A percentile compares a stretch with the other conserved stretches of the same genome.
These are phyloP conservation scores for Filobasidium floriforme DNA, from an alignment of 768 basidiomycete genomes.

Conservation along the genomic window DNA sequence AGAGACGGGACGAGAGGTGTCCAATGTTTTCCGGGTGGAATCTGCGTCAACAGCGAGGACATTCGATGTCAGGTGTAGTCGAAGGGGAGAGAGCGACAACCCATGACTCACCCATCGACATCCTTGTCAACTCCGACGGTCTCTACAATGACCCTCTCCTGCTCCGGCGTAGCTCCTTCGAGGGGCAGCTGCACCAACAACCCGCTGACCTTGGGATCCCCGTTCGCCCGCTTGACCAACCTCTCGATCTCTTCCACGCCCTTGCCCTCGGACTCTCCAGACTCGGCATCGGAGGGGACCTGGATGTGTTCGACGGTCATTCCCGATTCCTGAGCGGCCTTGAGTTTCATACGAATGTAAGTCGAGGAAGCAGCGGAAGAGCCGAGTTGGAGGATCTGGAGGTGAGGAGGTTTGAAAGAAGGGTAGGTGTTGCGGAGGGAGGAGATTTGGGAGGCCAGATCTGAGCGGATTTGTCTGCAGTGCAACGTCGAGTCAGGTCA, in stretches of 20 bases:
- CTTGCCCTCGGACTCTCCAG: slow-evolving; percentile 30
- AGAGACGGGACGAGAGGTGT: slow-evolving; percentile 80
- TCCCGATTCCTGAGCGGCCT: slow-evolving; percentile 89
- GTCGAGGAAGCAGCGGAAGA: slow-evolving; percentile 79
- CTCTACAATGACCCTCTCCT: slow-evolving; percentile 87
- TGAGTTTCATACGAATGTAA: slow-evolving; percentile 96
- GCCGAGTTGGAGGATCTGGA: slow-evolving; percentile 91
- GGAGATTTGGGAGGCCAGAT: slow-evolving; percentile 64
- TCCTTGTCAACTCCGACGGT: slow-evolving; percentile 90
- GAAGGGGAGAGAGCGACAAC: slow-evolving; percentile 35
- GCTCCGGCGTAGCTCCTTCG: slow-evolving; percentile 68
- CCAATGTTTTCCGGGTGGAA: slow-evolving; percentile 99
- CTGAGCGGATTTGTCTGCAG: slow-evolving; percentile 67
- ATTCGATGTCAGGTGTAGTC: not conserved
- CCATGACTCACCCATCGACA: slow-evolving; percentile 64
- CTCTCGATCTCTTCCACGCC: slow-evolving; percentile 65
- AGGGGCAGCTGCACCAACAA: slow-evolving; percentile 94
- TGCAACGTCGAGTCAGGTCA: not conserved
- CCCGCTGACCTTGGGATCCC: slow-evolving; percentile 71
- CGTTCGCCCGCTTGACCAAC: slow-evolving; percentile 71
- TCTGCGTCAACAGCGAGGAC: slow-evolving; percentile 46
- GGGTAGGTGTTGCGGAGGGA: slow-evolving; percentile 61
- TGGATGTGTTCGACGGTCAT: slow-evolving; percentile 75
- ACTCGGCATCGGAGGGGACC: slow-evolving; percentile 42
- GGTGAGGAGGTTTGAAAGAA: slow-evolving; percentile 74